Evolutionary conservation across 2,329 filamentous ascomycete genomes (phyloP).

Genomic region (Calycina herbarum): DNA sequence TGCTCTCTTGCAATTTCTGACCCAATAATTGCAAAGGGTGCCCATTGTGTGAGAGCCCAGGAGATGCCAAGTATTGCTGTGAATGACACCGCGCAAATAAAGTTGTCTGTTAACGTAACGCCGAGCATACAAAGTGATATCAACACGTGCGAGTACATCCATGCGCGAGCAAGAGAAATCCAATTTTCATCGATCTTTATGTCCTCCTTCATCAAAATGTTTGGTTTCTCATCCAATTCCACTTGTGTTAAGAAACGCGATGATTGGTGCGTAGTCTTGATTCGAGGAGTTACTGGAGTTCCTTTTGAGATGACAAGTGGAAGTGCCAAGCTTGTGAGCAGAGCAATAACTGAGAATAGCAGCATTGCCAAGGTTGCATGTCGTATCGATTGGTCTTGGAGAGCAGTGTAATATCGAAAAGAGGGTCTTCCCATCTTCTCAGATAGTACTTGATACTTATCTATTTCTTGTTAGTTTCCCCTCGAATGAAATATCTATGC

Average conservation of each 20-base stretch:
- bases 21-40: conserved; percentile 35
- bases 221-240: too few relatives aligned
- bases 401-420: not conserved
- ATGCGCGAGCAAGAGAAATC: conserved; percentile 11
- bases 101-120: conserved; percentile 20
- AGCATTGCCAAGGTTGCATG: conserved; percentile 9
- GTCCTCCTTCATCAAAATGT: too few relatives aligned
- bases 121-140: conserved; percentile 21
- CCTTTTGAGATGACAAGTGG: not conserved
- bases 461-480: not conserved
- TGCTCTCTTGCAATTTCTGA: conserved; percentile 23
- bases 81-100: conserved; percentile 15
- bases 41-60: conserved; percentile 38
- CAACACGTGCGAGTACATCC: conserved; percentile 23
- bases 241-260: too few relatives aligned
- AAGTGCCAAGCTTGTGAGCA: not conserved
- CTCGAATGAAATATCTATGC: not conserved
- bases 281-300: not conserved
- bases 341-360: conserved; percentile 10
- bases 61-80: conserved; percentile 29
- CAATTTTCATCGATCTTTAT: not conserved
- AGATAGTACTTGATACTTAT: not conserved
- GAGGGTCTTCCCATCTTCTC: conserved; percentile 7
- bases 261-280: not conserved
- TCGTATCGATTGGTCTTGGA: conserved; percentile 8